Base-by-base conservation (phyloP, 345 rosid genomes). In the Cardamine resedifolia region DNA sequence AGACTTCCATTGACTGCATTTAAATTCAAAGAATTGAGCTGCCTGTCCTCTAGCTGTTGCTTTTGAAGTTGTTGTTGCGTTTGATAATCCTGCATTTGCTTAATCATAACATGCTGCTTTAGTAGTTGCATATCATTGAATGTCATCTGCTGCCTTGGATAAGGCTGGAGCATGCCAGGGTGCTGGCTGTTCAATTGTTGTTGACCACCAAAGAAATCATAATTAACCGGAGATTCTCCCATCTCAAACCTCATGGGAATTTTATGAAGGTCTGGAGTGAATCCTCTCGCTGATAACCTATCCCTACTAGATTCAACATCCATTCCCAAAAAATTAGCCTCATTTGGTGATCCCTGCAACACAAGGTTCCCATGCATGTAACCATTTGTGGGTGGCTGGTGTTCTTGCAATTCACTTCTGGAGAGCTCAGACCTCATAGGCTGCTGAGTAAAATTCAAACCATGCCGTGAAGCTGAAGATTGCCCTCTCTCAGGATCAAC, bases 41-140 rank as follows among this genome's bases (percentile, higher is more conserved):
- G 90, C 75, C 86, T 82, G 49, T 74, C 70, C 63, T 88, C 90
- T 68, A 77, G 62, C 48, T 80, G 87, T 57, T 83, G 83, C 73
- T 83, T 86, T 65, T 80, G 83, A 67, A 84, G 77, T 15, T 84
- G 86, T 64, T 85, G 86, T 82, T 86, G 96, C 70, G 90, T 83
- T 74, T 91, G 97, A 61, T 81, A 73, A 50, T 91, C 96, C 58
- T 90, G 93, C 78, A 88, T 79, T 80, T 91, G 91, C 81, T 82
- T 91, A 34, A 75, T 63, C 83, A 91, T 85, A 58, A 82, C 65
- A 58, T 90, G 88, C 61, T 95, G 92, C 77, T 91, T 97, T 39
- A 89, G 47, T 23, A 91, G 79, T 78, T 89, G 95, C 89, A 88
- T 77, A 49, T 90, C 98, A 77, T 64, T 79, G 68, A 83, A 76